Evolutionary conservation across 495 filamentous ascomycete species (phyloP).

Genomic region (Glarea lozoyensis): DNA sequence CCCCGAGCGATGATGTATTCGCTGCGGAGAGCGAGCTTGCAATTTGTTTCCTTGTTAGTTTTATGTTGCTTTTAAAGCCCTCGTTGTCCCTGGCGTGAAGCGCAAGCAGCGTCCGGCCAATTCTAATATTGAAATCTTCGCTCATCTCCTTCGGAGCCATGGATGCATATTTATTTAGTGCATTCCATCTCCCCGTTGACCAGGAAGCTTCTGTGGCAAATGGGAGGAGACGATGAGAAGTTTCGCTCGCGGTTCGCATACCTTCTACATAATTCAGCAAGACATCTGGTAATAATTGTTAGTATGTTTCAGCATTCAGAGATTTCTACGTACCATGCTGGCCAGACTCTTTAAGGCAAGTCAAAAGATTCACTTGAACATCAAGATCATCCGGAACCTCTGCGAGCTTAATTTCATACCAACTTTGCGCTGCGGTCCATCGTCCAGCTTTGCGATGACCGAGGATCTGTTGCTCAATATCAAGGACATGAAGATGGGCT

Average conservation of each 20-base stretch:
- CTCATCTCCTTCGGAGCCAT: slow-evolving; percentile 40
- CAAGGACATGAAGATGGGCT: slow-evolving; percentile 66
- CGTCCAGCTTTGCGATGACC: slow-evolving; percentile 89
- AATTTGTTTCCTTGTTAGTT: slow-evolving; percentile 57
- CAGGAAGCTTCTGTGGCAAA: slow-evolving; percentile 87
- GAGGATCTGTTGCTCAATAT: slow-evolving; percentile 84
- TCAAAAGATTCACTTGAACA: slow-evolving; percentile 73
- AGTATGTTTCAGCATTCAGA: slow-evolving; percentile 12
- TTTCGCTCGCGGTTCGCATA: slow-evolving; percentile 46
- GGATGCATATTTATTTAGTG: slow-evolving; percentile 59
- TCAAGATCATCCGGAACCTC: slow-evolving; percentile 69
- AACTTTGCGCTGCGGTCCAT: slow-evolving; percentile 96
- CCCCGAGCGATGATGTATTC: slow-evolving; percentile 66
- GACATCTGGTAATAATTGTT: slow-evolving; percentile 39
- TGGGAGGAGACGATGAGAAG: slow-evolving; percentile 53
- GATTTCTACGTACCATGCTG: slow-evolving; percentile 48
- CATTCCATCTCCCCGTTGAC: slow-evolving; percentile 75
- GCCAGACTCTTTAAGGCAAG: slow-evolving; percentile 84
- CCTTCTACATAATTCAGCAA: slow-evolving; percentile 77
- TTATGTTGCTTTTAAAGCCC: slow-evolving; percentile 50
- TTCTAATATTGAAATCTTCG: slow-evolving; percentile 72
- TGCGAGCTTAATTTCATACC: slow-evolving; percentile 85
- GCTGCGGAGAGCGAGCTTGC: slow-evolving; percentile 64
- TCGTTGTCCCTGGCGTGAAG: slow-evolving; percentile 45
- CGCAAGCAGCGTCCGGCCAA: slow-evolving; percentile 63